Percentiles rank a stretch among this genome's conserved stretches.
Evolutionary conservation across 176 grass and related monocot species (phyloP).

Genomic region (Aegilops speltoides): DNA sequence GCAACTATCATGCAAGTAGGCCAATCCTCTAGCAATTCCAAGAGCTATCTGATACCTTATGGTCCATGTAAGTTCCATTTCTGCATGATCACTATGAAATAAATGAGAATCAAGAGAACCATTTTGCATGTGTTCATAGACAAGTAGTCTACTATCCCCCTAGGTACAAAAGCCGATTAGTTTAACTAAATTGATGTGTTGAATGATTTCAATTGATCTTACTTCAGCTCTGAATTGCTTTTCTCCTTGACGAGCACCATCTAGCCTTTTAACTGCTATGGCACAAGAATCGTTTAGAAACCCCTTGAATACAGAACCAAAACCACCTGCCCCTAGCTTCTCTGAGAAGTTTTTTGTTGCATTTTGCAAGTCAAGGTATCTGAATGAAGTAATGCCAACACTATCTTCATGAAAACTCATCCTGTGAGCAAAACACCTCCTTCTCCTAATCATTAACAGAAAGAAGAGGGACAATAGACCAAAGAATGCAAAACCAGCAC

Average conservation of each 20-base stretch:
- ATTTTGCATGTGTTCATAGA: constrained; percentile 57
- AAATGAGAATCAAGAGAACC: constrained; percentile 44
- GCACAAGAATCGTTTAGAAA: constrained; percentile 19
- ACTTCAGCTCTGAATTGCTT: constrained; percentile 58
- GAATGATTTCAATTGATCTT: constrained; percentile 40
- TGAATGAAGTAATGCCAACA: constrained; percentile 30
- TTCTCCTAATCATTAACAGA: not conserved
- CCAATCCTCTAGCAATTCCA: no score
- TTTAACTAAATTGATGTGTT: constrained; percentile 54
- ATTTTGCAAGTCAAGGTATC: constrained; percentile 33
- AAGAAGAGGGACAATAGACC: not conserved
- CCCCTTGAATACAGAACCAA: constrained; percentile 67
- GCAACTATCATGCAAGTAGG: no score
- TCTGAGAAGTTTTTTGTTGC: constrained; percentile 59
- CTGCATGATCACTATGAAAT: not conserved
- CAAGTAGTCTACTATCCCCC: constrained; percentile 36
- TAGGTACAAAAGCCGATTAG: constrained; percentile 52
- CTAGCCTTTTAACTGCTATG: constrained; percentile 49
- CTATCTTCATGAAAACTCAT: not conserved
- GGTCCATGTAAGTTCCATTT: no score
- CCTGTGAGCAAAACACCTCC: not conserved
- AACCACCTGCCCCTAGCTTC: constrained; percentile 49
- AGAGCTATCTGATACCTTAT: no score
- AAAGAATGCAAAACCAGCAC: not conserved
- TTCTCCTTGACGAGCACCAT: constrained; percentile 34